A percentile compares a stretch with the other conserved stretches of the same genome.
phyloP scores from a whole-genome alignment of 257 asterid species.

The Gardenia jasminoides region DNA sequence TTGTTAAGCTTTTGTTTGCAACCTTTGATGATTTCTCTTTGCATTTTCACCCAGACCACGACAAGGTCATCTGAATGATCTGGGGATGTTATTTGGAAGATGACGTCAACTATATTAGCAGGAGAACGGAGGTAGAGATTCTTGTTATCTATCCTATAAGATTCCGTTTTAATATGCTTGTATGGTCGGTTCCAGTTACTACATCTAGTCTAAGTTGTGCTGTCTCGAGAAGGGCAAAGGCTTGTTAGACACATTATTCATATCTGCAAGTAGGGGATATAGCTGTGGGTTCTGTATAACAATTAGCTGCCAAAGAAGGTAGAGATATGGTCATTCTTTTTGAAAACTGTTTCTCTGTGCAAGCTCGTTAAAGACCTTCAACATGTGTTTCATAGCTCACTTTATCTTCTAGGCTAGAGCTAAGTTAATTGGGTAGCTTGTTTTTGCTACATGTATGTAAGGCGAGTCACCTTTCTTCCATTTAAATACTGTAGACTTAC shows the following conservation, averaged over 20 bases:
- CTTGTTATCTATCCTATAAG: neutral
- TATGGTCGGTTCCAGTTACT: neutral
- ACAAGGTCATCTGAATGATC: slow-evolving; percentile 55
- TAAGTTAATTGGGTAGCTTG: neutral
- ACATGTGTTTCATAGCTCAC: neutral
- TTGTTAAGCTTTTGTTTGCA: neutral
- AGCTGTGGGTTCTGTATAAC: neutral
- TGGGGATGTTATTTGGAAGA: slow-evolving; percentile 51
- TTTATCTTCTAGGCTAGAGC: neutral
- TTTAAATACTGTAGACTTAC: neutral
- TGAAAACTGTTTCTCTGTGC: neutral
- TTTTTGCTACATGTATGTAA: neutral
- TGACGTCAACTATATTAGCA: slow-evolving; percentile 82
- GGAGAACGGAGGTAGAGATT: slow-evolving; percentile 85
- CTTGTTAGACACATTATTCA: neutral
- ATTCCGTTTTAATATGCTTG: slow-evolving; percentile 2
- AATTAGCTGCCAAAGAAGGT: neutral
- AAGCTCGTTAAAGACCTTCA: neutral
- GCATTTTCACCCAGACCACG: slow-evolving; percentile 28
- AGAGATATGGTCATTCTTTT: neutral
- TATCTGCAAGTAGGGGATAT: neutral
- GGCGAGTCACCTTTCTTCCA: neutral
- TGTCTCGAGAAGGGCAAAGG: neutral
- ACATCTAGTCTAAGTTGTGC: neutral
- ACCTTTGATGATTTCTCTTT: neutral